Base-by-base conservation (phyloP, 768 basidiomycete genomes). In the Panaeolus cyanescens region DNA sequence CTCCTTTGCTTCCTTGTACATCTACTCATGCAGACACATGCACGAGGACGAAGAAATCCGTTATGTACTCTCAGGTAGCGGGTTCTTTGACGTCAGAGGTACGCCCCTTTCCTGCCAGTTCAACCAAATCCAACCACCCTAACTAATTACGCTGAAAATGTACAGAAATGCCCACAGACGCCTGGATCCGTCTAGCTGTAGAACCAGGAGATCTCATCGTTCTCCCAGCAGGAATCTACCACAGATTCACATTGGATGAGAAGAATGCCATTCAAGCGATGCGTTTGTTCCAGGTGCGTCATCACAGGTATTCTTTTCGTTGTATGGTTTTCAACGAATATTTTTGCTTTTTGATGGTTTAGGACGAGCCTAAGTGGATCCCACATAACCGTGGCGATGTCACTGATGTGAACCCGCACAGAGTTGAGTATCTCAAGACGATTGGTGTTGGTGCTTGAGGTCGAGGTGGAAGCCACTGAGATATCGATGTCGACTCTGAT, bases 11-110 rank as follows among this genome's bases (percentile, higher is more conserved):
- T n/a, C n/a, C n/a, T n/a, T n/a, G n/a, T n/a, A n/a, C n/a, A 34
- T 19, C 56, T 25, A 59, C 32, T 12, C 20, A 55, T 61, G 20
- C 65, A 93, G 92, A 68, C 95, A 97, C 68, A 84, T 98, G 80
- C 96, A 97, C 67, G 94, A 97, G 73, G 95, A 97, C 68, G 95
- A 98, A 69, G 95, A 98, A 75, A 96, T 96, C 69, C 82, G 95
- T 7, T 98, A 92, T 68, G 86, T 96, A 66, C 81, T 94, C 37
- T 80, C 83, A 0, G 96, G 96, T n/a, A 87, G 85, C 34, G 95
- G 94, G 0, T 99, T 87, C 80, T 98, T 97, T 70, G 96, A 98
- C 67, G 85, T 98, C 37, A 84, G 95, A 61, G 92, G 92, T 92
- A 65, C 59, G 86, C 67, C 25, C 15, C 22, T 36, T 15, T 53